Conservation (phyloP, 2,329 filamentous ascomycete species). For the Thermochaetoides dissita region DNA sequence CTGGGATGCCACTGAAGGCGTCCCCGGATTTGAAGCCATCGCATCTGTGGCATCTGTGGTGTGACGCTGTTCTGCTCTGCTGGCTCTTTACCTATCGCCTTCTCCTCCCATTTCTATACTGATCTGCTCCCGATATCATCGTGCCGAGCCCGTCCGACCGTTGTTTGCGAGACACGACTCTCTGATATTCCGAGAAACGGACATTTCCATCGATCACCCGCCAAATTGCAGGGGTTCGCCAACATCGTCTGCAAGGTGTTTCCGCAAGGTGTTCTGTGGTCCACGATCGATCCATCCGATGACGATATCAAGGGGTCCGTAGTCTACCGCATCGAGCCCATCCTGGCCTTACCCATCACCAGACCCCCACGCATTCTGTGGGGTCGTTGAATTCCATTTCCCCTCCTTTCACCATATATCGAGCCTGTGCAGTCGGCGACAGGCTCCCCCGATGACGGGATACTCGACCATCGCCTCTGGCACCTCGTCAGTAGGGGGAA, state of each 20-base stretch:
- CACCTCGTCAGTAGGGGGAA: conserved; percentile 27
- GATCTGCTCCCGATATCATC: no score
- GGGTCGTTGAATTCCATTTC: no score
- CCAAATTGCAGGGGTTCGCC: no score
- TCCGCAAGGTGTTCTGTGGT: no score
- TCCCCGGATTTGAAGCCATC: not conserved
- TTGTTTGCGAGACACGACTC: no score
- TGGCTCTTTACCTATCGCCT: no score
- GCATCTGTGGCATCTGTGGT: not conserved
- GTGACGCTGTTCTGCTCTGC: no score
- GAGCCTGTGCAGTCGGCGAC: conserved; percentile 12
- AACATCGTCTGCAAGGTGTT: no score
- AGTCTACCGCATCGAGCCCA: not conserved
- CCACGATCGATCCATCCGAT: not conserved
- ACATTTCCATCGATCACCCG: no score
- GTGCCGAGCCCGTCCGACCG: no score
- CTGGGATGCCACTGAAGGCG: not conserved
- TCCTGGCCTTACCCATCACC: not conserved
- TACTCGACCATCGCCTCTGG: conserved; percentile 40
- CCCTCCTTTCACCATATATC: not conserved
- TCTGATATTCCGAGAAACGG: no score
- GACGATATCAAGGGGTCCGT: conserved; percentile 2
- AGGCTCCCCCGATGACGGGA: conserved; percentile 40
- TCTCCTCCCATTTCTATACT: no score
- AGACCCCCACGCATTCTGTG: not conserved